Percentiles rank a stretch among this genome's conserved stretches.
phyloP scores from a whole-genome alignment of 805 yeast genomes.

The Myxozyma vanderwaltii region DNA sequence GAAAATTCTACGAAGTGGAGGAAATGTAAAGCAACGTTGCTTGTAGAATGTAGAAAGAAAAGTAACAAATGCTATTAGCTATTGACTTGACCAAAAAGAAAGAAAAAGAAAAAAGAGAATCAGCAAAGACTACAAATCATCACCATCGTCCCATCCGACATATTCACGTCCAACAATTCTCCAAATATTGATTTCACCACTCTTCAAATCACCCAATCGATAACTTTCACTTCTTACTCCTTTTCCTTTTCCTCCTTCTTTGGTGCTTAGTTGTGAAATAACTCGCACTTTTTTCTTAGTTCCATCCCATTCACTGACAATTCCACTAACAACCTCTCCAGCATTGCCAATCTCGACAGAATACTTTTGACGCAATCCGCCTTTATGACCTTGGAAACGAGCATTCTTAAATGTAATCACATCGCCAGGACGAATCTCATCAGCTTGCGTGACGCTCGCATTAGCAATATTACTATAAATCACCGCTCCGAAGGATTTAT shows the following conservation, averaged over 20 bases:
- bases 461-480: constrained; percentile 60
- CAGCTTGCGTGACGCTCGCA: constrained; percentile 54
- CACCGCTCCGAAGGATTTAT: constrained; percentile 71
- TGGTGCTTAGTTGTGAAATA: constrained; percentile 35
- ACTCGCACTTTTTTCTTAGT: constrained; percentile 53
- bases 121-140: background rate
- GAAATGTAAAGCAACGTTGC: background rate
- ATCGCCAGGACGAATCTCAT: constrained; percentile 81
- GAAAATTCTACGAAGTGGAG: background rate
- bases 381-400: constrained; percentile 65
- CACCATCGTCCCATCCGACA: constrained; percentile 61
- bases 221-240: constrained; percentile 67
- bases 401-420: constrained; percentile 70
- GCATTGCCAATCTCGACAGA: constrained; percentile 59
- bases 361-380: constrained; percentile 58
- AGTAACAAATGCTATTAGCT: too few relatives aligned
- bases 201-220: constrained; percentile 68
- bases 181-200: constrained; percentile 79
- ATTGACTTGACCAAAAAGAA: too few relatives aligned
- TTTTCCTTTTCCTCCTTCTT: constrained; percentile 44
- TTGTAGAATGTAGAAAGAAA: too few relatives aligned
- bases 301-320: constrained; percentile 74
- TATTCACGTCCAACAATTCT: constrained; percentile 73
- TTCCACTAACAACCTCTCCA: constrained; percentile 25
- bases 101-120: background rate